These are phyloP conservation scores for Claviceps sp. DNA, from an alignment of 2,329 filamentous ascomycete species.

Conservation along the genomic window DNA sequence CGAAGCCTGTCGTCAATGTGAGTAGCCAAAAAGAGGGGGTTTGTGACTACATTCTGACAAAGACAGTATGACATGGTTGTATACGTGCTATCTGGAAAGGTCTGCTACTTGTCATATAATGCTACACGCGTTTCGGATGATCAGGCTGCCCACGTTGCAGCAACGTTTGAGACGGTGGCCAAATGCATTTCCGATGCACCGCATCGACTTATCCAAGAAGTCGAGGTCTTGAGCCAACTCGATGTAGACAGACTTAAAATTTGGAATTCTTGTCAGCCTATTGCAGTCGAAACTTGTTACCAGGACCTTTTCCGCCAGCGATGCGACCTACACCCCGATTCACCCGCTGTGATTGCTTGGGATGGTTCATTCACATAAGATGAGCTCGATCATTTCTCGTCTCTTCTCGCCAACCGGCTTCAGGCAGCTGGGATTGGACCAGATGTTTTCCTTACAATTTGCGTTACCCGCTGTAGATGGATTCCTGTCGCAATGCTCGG, in stretches of 20 bases:
- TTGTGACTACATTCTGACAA: neutral
- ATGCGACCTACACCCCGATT: neutral
- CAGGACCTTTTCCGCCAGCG: neutral
- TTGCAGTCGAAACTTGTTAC: neutral
- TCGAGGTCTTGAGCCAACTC: neutral
- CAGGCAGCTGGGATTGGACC: neutral
- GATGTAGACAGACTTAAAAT: neutral
- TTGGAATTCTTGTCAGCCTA: neutral
- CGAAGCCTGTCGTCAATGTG: neutral
- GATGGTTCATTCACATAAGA: constrained; percentile 4
- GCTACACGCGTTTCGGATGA: neutral
- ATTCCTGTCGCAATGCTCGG: constrained; percentile 14
- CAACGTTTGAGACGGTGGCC: neutral
- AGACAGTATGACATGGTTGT: neutral
- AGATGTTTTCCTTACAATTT: constrained; percentile 11
- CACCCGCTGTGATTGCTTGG: constrained; percentile 4
- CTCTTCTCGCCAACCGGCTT: neutral
- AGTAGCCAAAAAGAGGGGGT: neutral
- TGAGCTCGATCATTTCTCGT: neutral
- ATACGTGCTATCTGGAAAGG: neutral
- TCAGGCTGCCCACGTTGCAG: neutral
- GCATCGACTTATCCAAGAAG: neutral
- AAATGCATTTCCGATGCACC: neutral
- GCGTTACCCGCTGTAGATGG: constrained; percentile 15
- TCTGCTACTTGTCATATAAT: neutral